Base-by-base conservation (phyloP, 768 basidiomycete species). In the Mrakia gelida region DNA sequence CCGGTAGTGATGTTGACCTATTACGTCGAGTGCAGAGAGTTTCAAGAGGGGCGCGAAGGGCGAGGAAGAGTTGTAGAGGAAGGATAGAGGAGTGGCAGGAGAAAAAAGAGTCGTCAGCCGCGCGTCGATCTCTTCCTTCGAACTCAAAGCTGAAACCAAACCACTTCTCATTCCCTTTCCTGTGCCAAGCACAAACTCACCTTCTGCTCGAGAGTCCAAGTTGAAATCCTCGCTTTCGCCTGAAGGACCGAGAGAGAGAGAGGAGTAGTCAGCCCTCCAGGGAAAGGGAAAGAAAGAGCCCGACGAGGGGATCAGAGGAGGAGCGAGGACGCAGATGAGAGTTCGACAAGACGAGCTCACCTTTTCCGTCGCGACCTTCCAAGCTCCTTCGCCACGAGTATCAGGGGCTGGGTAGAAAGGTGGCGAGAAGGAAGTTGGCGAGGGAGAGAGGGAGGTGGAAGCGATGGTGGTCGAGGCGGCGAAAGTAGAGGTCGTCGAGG, bases 1-100 rank as follows among this genome's bases (percentile, higher is more conserved):
- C 89, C 89, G 38, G 89, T 90, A 0, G 87, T 88, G 23, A 90
- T 83, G 75, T 87, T 87, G 52, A 89, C 56, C 56, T 56, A n/a
- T n/a, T n/a, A n/a, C n/a, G n/a, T n/a, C n/a, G n/a, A 8, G 16
- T 7, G 52, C 7, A 16, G 52, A 18, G 52, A 54, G 15, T 54
- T 3, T 16, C 23, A 15, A 26, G 23, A 26, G 16, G 23, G 23
- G 23, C 3, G 6, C 6, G 16, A 54, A 54, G 16, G 52, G 15
- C 3, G 52, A 56, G 11, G 56, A n/a, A 56, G 23, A 56, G 3
- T n/a, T n/a, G n/a, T n/a, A 56, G 56, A 11, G 56, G 26, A 56
- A 13, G 13, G n/a, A 56, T n/a, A n/a, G n/a, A n/a, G n/a, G n/a
- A n/a, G n/a, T n/a, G n/a, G n/a, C n/a, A n/a, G n/a, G 56, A 43